Conservation (phyloP, 495 filamentous ascomycete genomes). For the Talaromyces borbonicus region DNA sequence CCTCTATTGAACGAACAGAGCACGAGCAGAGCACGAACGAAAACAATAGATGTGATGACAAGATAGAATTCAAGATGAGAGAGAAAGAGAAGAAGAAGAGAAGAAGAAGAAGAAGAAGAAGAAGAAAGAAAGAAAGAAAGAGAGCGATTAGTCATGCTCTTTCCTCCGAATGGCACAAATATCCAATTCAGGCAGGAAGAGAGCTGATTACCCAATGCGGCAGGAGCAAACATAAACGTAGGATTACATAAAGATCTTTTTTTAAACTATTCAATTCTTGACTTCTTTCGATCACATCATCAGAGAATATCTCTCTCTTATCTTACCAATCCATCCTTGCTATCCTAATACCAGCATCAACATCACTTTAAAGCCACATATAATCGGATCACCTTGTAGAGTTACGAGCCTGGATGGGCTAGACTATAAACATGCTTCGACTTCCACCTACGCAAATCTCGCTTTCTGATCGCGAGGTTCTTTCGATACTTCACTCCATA, state of each 20-base stretch:
- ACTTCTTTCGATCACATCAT: not conserved
- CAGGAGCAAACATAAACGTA: not conserved
- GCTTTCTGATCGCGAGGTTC: conserved; percentile 44
- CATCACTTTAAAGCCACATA: no score
- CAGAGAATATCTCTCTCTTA: not conserved
- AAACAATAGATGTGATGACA: not conserved
- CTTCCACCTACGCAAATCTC: conserved; percentile 41
- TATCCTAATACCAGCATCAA: no score
- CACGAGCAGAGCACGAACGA: not conserved
- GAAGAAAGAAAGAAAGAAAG: not conserved
- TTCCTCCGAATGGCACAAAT: no score
- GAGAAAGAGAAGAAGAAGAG: not conserved
- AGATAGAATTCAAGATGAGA: not conserved
- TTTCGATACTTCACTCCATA: not conserved
- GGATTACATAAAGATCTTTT: no score
- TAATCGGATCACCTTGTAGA: no score
- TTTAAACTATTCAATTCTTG: no score
- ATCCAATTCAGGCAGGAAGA: not conserved
- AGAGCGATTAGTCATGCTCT: no score
- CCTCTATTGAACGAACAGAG: no score
- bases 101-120: not conserved
- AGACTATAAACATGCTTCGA: conserved; percentile 41
- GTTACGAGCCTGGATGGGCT: no score
- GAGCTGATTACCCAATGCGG: conserved; percentile 2
- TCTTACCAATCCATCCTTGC: no score